Conservation (phyloP, 129 eudicot species). For the Flaveria trinervia region DNA sequence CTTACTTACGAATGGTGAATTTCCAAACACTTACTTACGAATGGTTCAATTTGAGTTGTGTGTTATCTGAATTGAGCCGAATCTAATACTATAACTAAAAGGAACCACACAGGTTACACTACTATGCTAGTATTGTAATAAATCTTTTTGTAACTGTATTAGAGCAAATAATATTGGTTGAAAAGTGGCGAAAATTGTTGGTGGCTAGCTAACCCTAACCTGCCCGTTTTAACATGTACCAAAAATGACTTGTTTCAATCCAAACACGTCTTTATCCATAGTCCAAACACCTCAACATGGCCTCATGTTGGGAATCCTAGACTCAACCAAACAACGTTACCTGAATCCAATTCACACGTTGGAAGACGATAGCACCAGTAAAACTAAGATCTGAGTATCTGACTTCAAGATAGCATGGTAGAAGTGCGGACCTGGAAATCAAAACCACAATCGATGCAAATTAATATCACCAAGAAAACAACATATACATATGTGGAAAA, state of each 20-base stretch:
- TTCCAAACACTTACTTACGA: no score
- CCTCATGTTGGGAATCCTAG: background rate
- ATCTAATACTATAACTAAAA: no score
- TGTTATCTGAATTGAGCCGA: no score
- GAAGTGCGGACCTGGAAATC: conserved; percentile 16
- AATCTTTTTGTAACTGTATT: no score
- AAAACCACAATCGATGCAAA: background rate
- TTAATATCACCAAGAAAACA: background rate
- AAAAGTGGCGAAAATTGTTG: no score
- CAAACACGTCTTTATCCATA: background rate
- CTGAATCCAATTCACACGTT: conserved; percentile 18
- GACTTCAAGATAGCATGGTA: conserved; percentile 9
- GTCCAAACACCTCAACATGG: background rate
- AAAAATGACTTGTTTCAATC: background rate
- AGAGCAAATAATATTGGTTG: no score
- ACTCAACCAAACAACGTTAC: background rate
- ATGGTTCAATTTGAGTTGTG: no score
- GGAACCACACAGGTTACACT: no score
- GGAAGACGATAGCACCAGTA: background rate
- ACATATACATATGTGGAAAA: background rate
- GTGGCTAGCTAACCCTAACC: no score
- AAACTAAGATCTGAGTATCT: background rate
- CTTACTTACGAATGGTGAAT: no score
- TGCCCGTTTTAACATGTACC: no score
- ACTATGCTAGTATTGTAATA: no score